Percentiles rank a stretch among this genome's conserved stretches.
Conservation (phyloP, 129 eudicot species). For the Glebionis coronaria region DNA sequence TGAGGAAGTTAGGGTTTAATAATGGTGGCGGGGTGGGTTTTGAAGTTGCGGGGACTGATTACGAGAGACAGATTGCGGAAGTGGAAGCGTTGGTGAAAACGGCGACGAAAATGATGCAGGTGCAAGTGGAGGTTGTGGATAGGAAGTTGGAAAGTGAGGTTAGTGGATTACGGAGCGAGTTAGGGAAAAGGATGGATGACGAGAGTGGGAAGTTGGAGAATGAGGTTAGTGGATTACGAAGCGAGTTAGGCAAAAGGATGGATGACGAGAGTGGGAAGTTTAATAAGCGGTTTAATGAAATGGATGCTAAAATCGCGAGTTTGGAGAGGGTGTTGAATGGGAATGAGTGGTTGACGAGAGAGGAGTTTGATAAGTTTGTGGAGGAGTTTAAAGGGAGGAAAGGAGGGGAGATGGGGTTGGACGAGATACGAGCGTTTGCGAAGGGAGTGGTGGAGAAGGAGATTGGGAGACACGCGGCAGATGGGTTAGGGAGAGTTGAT, state of each 20-base stretch:
- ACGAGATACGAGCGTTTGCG: conserved; percentile 69
- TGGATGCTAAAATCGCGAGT: conserved; percentile 33
- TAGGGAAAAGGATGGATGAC: conserved; percentile 47
- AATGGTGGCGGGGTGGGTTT: conserved; percentile 21
- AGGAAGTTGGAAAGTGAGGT: conserved; percentile 54
- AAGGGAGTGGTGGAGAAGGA: conserved; percentile 68
- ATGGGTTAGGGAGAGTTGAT: conserved; percentile 91
- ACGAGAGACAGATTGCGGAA: conserved; percentile 66
- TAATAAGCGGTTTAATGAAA: conserved; percentile 25
- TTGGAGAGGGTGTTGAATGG: conserved; percentile 46
- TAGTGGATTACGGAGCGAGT: conserved; percentile 45
- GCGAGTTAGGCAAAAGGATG: conserved; percentile 49
- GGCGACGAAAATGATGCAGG: conserved; percentile 67
- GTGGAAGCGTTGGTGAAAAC: conserved; percentile 61
- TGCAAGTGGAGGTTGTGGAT: conserved; percentile 73
- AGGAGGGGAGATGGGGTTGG: conserved; percentile 42
- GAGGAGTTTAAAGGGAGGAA: conserved; percentile 53
- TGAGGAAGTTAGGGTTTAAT: conserved; percentile 41
- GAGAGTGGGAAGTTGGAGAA: conserved; percentile 35
- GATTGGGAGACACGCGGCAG: conserved; percentile 87
- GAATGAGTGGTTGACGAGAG: conserved; percentile 49
- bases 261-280: conserved; percentile 36
- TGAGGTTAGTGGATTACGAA: conserved; percentile 42
- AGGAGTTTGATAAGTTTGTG: conserved; percentile 48
- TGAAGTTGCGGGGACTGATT: conserved; percentile 30